Conservation (phyloP, 164 flowering plant genomes). For the Piper betle region DNA sequence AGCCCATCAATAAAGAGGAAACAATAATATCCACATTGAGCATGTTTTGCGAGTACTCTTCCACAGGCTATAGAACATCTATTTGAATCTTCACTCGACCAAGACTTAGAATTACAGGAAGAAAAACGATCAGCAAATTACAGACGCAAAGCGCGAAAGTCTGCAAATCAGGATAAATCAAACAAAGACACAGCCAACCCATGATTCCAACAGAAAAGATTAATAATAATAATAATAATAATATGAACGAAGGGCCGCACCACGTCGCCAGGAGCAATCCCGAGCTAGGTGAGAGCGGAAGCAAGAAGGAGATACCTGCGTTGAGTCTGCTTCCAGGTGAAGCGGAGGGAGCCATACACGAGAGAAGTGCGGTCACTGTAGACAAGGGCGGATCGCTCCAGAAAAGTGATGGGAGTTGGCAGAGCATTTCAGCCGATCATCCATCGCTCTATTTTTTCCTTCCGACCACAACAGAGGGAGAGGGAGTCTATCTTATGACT, state of each 20-base stretch:
- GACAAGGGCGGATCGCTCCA: slow-evolving; percentile 18
- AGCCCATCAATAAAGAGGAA: too few relatives aligned
- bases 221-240: not conserved
- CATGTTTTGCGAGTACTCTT: not conserved
- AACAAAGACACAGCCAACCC: not conserved
- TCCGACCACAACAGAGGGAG: not conserved
- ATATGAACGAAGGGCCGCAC: not conserved
- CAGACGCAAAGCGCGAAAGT: too few relatives aligned
- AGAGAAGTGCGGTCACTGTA: slow-evolving; percentile 19
- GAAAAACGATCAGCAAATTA: not conserved
- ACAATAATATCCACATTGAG: too few relatives aligned
- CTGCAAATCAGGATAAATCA: too few relatives aligned
- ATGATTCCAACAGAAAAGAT: not conserved
- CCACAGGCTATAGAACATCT: not conserved
- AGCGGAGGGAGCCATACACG: slow-evolving; percentile 12
- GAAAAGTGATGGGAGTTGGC: slow-evolving; percentile 30
- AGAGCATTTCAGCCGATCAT: slow-evolving; percentile 3
- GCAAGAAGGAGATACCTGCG: slow-evolving; percentile 25
- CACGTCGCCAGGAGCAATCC: slow-evolving; percentile 16
- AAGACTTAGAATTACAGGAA: not conserved
- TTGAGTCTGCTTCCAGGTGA: slow-evolving; percentile 25
- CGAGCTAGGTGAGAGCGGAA: slow-evolving; percentile 16
- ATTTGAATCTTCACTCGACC: not conserved
- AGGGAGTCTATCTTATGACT: slow-evolving; percentile 5
- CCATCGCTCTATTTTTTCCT: slow-evolving; percentile 3